Conservation (phyloP, 78 protist species). For the Dictyostelium discoideum region DNA sequence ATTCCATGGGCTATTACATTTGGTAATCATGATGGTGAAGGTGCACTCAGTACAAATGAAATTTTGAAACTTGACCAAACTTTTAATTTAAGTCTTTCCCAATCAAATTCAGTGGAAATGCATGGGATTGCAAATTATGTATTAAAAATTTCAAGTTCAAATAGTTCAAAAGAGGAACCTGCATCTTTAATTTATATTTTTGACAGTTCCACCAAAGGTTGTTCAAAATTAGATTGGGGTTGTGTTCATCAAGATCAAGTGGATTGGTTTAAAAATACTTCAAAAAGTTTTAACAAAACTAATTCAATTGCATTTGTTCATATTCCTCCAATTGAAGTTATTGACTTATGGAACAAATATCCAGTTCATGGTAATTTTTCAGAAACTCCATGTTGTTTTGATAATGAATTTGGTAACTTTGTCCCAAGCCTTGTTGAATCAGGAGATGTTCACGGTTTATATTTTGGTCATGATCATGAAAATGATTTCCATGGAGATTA, state of each 20-base stretch:
- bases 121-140: constrained; percentile 32
- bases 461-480: constrained; percentile 62
- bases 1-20: constrained; percentile 71
- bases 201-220: constrained; percentile 21
- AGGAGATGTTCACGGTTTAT: constrained; percentile 31
- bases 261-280: constrained; percentile 27
- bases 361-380: constrained; percentile 9
- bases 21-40: constrained; percentile 75
- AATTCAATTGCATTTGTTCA: constrained; percentile 48
- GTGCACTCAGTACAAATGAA: not conserved
- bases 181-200: constrained; percentile 27
- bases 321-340: constrained; percentile 30
- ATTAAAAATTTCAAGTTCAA: not conserved
- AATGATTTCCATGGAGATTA: constrained; percentile 41
- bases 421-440: not conserved
- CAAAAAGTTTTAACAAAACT: not conserved
- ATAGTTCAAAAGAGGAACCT: not conserved
- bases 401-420: not conserved
- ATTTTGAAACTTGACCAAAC: constrained; percentile 1
- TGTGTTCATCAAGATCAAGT: constrained; percentile 42
- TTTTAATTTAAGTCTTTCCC: not conserved
- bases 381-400: constrained; percentile 23
- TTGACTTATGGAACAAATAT: constrained; percentile 42
- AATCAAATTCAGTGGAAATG: not conserved
- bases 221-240: constrained; percentile 26